A percentile compares a stretch with the other conserved stretches of the same genome.
These are phyloP conservation scores for Pseudopithomyces maydicus DNA, from an alignment of 2,329 filamentous ascomycete species.

Conservation along the genomic window DNA sequence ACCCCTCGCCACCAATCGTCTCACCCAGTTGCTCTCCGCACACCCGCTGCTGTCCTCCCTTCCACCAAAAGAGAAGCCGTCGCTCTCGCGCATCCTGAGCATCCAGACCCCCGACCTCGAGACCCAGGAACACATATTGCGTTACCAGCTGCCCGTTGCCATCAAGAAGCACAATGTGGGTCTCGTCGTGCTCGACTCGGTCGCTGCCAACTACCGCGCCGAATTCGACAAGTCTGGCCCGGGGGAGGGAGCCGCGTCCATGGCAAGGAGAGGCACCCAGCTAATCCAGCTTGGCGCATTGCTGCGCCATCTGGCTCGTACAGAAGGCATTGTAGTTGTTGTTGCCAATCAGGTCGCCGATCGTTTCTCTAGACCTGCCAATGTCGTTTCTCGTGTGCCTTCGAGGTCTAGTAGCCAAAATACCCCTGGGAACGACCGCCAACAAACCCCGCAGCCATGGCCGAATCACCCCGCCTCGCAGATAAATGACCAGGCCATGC, in stretches of 20 bases:
- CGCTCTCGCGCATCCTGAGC: conserved; percentile 76
- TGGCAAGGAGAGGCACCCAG: conserved; percentile 78
- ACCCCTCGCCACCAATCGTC: conserved; percentile 77
- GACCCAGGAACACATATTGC: conserved; percentile 91
- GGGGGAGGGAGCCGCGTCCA: conserved; percentile 48
- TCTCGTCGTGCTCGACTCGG: conserved; percentile 84
- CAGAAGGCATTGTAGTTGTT: conserved; percentile 79
- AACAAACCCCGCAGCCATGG: conserved; percentile 20
- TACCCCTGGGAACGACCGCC: conserved; percentile 11
- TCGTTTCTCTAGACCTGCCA: conserved; percentile 64
- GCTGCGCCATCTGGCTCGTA: conserved; percentile 75
- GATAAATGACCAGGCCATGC: conserved; percentile 31
- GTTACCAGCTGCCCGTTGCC: conserved; percentile 88
- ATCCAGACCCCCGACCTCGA: conserved; percentile 89
- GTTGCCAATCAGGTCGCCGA: conserved; percentile 96
- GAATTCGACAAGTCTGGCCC: conserved; percentile 71
- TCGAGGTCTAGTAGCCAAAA: conserved; percentile 40
- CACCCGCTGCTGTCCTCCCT: conserved; percentile 65
- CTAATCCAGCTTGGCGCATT: conserved; percentile 77
- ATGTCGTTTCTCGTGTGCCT: conserved; percentile 24
- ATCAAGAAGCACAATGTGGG: conserved; percentile 77
- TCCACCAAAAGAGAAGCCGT: conserved; percentile 56
- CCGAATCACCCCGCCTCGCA: conserved; percentile 18
- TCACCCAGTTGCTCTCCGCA: conserved; percentile 75
- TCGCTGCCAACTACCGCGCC: conserved; percentile 93